phyloP scores from a whole-genome alignment of 2,329 filamentous ascomycete genomes.

The Penicillium sp. region DNA sequence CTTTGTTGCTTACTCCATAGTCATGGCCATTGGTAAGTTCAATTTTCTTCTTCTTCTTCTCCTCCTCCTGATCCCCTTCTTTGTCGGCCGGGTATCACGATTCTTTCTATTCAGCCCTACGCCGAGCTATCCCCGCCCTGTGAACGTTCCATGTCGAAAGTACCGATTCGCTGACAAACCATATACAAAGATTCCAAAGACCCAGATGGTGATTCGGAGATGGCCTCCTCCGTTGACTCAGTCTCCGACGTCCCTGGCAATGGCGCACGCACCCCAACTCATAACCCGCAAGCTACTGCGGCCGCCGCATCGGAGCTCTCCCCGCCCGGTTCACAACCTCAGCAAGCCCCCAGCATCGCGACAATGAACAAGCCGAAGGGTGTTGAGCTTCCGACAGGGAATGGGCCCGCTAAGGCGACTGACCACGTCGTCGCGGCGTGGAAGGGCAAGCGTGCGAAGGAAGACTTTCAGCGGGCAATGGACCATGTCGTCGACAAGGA shows the following conservation, averaged over 20 bases:
- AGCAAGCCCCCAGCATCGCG: slow-evolving; percentile 11
- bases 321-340: slow-evolving; percentile 55
- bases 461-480: slow-evolving; percentile 55
- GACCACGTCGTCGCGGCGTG: slow-evolving; percentile 54
- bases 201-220: slow-evolving; percentile 57
- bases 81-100: neutral
- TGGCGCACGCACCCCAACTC: slow-evolving; percentile 47
- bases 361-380: neutral
- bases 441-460: slow-evolving; percentile 58
- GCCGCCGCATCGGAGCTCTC: slow-evolving; percentile 51
- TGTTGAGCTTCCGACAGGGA: slow-evolving; percentile 7
- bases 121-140: neutral
- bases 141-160: neutral
- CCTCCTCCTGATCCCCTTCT: neutral
- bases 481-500: slow-evolving; percentile 54
- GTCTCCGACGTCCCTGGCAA: slow-evolving; percentile 41
- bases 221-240: slow-evolving; percentile 50
- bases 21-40: slow-evolving; percentile 26
- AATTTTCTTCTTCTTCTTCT: neutral
- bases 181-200: slow-evolving; percentile 36
- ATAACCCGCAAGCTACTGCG: slow-evolving; percentile 21
- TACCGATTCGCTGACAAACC: neutral
- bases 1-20: neutral
- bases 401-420: slow-evolving; percentile 24
- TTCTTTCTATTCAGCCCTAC: neutral